Base-by-base conservation (phyloP, 2,329 filamentous ascomycete genomes). In the Periconia sp. region DNA sequence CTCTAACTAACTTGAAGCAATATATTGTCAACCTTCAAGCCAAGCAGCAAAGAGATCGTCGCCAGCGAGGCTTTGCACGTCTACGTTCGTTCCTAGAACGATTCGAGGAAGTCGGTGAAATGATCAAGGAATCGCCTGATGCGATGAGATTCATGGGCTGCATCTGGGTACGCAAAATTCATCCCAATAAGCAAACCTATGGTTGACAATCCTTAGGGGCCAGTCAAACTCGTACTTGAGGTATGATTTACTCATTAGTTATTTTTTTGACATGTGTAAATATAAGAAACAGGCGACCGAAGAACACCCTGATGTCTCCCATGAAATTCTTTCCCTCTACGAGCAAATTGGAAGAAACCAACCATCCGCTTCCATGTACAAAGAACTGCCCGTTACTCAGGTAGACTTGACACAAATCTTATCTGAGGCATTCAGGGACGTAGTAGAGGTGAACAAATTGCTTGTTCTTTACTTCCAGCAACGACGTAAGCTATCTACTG, bases 41-140 rank as follows among this genome's bases (percentile, higher is more conserved):
- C 6, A 48, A 53, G n/a, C 61, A 65, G 18, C 41, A 51, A 11
- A 46, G 37, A n/a, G 40, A 53, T 18, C 40, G 61, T n/a, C 46
- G 54, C 2, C 40, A 55, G 49, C 52, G 47, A 35, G 58, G 66
- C 41, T 40, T 70, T 19, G 59, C 49, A 6, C 51, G 64, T 17
- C 17, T 70, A 13, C 45, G 50, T 7, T 44, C 48, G 5, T 70
- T 70, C 41, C 48, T 70, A 1, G 63, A 66, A 19, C 61, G 56
- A 5, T 62, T 67, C 49, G 53, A 60, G 2, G 54, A 69, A 20
- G 69, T 59, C 45, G 55, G 56, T 1, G 63, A 63, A 47, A 53
- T 66, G 1, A 46, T 69, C 9, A 54, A 62, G 27, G 51, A 54
- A 1, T 65, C 66, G 35, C 27, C 44, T 9, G 58, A 61, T 56